Conservation (phyloP, 148 eudicot genomes). For the Cornus suecica region DNA sequence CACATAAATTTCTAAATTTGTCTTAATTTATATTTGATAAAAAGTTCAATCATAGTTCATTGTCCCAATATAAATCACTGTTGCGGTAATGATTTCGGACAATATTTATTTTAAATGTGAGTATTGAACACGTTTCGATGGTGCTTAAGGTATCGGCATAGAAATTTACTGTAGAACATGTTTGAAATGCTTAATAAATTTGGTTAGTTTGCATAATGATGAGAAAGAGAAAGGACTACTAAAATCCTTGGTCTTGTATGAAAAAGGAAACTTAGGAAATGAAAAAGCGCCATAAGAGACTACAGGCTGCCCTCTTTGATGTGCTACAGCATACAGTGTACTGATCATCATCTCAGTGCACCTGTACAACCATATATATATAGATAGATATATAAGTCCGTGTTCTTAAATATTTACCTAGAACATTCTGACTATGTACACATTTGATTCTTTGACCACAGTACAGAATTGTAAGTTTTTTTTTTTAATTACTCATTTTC, state of each 20-base stretch:
- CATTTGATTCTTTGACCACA: not conserved
- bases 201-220: not conserved
- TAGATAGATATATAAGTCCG: no score
- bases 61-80: no score
- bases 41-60: no score
- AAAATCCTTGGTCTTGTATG: constrained; percentile 3
- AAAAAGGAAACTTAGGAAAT: constrained; percentile 3
- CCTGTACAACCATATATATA: not conserved
- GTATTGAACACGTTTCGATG: no score
- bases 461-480: not conserved
- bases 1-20: no score
- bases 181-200: not conserved
- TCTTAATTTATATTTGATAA: no score
- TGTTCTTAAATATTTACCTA: not conserved
- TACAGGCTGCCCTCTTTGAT: not conserved
- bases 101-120: no score
- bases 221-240: not conserved
- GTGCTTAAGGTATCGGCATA: no score
- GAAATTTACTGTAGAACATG: not conserved
- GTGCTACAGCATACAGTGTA: not conserved
- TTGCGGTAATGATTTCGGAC: no score
- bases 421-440: not conserved
- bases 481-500: no score
- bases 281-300: not conserved
- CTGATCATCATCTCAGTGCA: not conserved